Percentiles rank a stretch among this genome's conserved stretches.
Evolutionary conservation across 495 filamentous ascomycete genomes (phyloP).

Genomic region (Aspergillus diversus): DNA sequence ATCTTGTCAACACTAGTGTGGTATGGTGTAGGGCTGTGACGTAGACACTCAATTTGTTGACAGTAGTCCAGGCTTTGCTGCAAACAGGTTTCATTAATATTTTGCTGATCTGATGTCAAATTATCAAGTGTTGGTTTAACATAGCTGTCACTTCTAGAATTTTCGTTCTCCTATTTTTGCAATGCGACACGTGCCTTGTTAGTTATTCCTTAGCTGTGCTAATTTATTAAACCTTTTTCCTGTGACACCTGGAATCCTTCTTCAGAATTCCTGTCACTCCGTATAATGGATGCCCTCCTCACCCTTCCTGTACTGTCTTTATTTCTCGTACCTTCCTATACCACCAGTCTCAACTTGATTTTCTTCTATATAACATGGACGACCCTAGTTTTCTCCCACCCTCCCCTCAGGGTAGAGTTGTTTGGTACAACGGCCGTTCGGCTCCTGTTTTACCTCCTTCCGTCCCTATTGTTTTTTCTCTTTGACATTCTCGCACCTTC

Average conservation of each 20-base stretch:
- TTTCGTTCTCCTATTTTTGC: not conserved
- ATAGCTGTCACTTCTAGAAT: not conserved
- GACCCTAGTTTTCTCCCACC: constrained; percentile 76
- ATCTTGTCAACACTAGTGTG: not conserved
- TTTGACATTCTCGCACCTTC: constrained; percentile 74
- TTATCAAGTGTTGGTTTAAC: not conserved
- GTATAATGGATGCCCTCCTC: constrained; percentile 63
- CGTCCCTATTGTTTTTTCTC: constrained; percentile 71
- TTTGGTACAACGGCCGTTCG: constrained; percentile 68
- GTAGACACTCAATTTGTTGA: not conserved
- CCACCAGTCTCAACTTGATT: constrained; percentile 78
- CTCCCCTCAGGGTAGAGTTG: constrained; percentile 76
- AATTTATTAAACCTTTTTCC: too few species aligned
- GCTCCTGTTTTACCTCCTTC: constrained; percentile 71
- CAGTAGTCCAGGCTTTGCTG: not conserved
- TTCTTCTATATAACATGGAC: constrained; percentile 94
- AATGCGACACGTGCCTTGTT: not conserved
- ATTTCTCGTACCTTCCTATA: constrained; percentile 67
- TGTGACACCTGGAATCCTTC: not conserved
- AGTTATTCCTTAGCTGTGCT: too few species aligned
- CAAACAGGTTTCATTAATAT: not conserved
- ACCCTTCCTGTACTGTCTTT: constrained; percentile 71
- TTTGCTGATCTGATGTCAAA: not conserved
- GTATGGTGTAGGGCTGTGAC: not conserved
- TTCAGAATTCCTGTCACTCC: not conserved